Base-by-base conservation (phyloP, 2,329 filamentous ascomycete species). In the Colletotrichum lupini region DNA sequence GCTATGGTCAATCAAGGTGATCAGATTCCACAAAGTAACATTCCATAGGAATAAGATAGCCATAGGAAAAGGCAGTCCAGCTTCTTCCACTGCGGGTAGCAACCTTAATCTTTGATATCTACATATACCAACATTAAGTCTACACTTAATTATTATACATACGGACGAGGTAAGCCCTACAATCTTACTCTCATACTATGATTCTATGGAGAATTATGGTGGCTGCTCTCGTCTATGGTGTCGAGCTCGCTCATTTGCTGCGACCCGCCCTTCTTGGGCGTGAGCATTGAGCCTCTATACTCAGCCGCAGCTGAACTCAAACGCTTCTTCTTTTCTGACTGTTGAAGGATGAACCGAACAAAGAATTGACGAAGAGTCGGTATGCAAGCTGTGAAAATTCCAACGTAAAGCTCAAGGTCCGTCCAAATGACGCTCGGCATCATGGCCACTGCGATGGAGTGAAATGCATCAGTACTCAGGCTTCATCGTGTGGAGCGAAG, bases 341-440 rank as follows among this genome's bases (percentile, higher is more conserved):
- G 30, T 7, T 35, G 42, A 1, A 73, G 60, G 30, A 73, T 61
- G 22, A 73, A 73, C 9, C 67, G 65, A 35, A 70, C 67, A 14
- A 73, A 70, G 56, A 73, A 73, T 14, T 73, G 70, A 9, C 70
- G 70, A 14, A 73, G 32, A n/a, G 52, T 73, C 3, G 70, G 67
- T 64, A 73, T 73, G 60, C 67, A 70, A 1, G 70, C 70, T 0
- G 70, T 73, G 28, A 73, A 73, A 5, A 73, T 11, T 0, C 70
- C 70, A 0, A 73, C 70, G 1, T 73, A 61, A 1, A 73, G 30
- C 46, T 73, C 70, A 11, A 73, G 69, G 3, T 61, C 60, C 19
- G 70, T 30, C 70, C 70, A 73, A 3, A 66, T 49, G 2, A 73
- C 55, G 5, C 26, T 57, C 4, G 67, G 67, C 67, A 73, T 56